Evolutionary conservation across 345 rosid species (phyloP), one percentile per base, ranked within the genome.

Genomic region (Garcia nutans): DNA sequence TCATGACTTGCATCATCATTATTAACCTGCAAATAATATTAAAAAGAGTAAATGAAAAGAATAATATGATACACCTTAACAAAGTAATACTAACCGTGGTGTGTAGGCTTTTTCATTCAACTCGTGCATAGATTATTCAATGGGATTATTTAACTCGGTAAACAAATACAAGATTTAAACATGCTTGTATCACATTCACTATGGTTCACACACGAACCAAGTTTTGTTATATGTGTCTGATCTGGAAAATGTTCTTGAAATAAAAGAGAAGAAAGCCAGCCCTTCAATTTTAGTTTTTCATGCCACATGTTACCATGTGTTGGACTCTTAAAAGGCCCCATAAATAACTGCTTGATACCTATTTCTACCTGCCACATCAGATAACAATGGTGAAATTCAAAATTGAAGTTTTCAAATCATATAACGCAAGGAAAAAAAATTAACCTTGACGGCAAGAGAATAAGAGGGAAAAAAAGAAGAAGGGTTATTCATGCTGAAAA

Each of bases 191-290:
- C n/a, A n/a, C n/a, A n/a, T n/a, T n/a, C n/a, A n/a, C n/a, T n/a
- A n/a, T n/a, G n/a, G n/a, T n/a, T n/a, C n/a, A n/a, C n/a, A n/a
- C n/a, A n/a, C n/a, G n/a, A n/a, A n/a, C n/a, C n/a, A n/a, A n/a
- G n/a, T n/a, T n/a, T n/a, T n/a, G n/a, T n/a, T n/a, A n/a, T n/a
- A n/a, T n/a, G n/a, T n/a, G n/a, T n/a, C n/a, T 96, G 99, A 73
- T 82, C 85, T 19, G 98, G 92, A 82, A 96, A 92, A 73, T 91
- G 95, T 79, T 93, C 91, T 81, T 85, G 83, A 77, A 96, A 93
- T 78, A 89, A 81, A 45, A 67, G 82, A 82, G 99, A 86, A 65
- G 97, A 88, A 82, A 96, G 89, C 98, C 97, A 92, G 74, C 93
- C 96, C 82, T 91, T 89, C 85, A 96, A 80, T 83, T 93, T 93